phyloP scores from a whole-genome alignment of 2,329 filamentous ascomycete genomes.

The Colletotrichum limetticola region DNA sequence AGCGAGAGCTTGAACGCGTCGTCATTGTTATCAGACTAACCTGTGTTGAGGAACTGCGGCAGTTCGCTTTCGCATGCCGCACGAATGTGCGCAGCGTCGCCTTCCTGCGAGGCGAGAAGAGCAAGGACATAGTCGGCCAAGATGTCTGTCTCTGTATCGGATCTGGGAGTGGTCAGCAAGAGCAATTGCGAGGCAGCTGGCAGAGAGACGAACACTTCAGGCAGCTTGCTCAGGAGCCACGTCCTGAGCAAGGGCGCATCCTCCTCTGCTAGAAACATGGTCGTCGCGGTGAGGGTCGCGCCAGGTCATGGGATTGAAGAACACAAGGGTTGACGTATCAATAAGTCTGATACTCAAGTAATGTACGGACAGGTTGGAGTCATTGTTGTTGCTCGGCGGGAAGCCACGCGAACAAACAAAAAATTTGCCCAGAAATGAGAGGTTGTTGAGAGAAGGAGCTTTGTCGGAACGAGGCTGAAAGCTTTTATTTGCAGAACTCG shows the following conservation, averaged over 20 bases:
- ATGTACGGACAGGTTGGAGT: background rate
- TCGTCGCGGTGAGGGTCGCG: constrained; percentile 39
- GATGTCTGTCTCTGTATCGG: constrained; percentile 83
- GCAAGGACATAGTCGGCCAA: constrained; percentile 88
- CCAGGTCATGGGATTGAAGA: background rate
- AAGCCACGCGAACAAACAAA: constrained; percentile 26
- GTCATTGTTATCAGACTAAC: constrained; percentile 48
- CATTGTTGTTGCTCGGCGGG: constrained; percentile 30
- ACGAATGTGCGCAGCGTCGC: constrained; percentile 71
- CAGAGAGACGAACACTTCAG: constrained; percentile 32
- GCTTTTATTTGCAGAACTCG: constrained; percentile 30
- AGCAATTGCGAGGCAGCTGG: background rate
- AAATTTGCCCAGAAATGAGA: constrained; percentile 1
- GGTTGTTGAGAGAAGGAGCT: background rate
- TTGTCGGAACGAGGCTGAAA: constrained; percentile 20
- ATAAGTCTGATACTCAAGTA: constrained; percentile 29
- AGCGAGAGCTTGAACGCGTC: no score
- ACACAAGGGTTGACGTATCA: constrained; percentile 9
- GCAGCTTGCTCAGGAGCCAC: constrained; percentile 74
- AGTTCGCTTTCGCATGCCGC: constrained; percentile 78
- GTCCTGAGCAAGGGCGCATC: constrained; percentile 74
- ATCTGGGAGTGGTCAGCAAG: constrained; percentile 57
- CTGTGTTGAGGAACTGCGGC: constrained; percentile 78
- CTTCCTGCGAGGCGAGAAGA: constrained; percentile 74
- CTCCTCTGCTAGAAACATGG: constrained; percentile 72